These are phyloP conservation scores for Cyphellophora europaea DNA, from an alignment of 2,329 filamentous ascomycete genomes.

Conservation along the genomic window DNA sequence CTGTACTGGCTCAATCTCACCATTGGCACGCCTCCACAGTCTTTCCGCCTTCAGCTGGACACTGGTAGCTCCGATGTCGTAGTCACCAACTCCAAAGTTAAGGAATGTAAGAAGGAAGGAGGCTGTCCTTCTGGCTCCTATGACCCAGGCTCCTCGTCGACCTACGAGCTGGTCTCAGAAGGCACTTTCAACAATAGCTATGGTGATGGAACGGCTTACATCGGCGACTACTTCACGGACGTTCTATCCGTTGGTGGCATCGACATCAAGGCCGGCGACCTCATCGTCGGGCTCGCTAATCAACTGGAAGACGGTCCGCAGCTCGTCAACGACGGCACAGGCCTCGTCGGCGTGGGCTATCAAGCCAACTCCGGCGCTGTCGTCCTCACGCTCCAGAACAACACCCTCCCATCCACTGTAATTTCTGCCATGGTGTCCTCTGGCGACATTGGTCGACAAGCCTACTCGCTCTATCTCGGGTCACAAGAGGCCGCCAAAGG, in stretches of 20 bases:
- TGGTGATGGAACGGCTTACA: slow-evolving; percentile 54
- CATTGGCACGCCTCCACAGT: slow-evolving; percentile 15
- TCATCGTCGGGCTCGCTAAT: slow-evolving; percentile 47
- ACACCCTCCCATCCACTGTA: slow-evolving; percentile 41
- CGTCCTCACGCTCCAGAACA: slow-evolving; percentile 23
- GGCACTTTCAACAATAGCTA: slow-evolving; percentile 29
- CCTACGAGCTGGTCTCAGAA: not conserved
- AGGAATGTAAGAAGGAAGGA: not conserved
- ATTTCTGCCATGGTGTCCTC: slow-evolving; percentile 23
- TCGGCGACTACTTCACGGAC: slow-evolving; percentile 8
- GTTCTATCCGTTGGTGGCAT: slow-evolving; percentile 3
- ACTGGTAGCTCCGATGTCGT: slow-evolving; percentile 14
- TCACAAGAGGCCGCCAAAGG: slow-evolving; percentile 6
- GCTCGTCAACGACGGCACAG: slow-evolving; percentile 46
- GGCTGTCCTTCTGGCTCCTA: not conserved
- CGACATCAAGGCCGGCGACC: slow-evolving; percentile 55
- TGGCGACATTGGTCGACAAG: slow-evolving; percentile 8
- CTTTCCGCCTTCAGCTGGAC: slow-evolving; percentile 11
- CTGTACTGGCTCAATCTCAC: slow-evolving; percentile 6
- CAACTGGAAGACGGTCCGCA: slow-evolving; percentile 43
- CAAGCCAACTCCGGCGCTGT: slow-evolving; percentile 19
- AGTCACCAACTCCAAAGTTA: slow-evolving; percentile 9
- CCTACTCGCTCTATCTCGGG: slow-evolving; percentile 12
- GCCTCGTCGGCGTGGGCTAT: slow-evolving; percentile 48
- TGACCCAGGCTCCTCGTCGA: not conserved